phyloP scores from a whole-genome alignment of 2,329 filamentous ascomycete genomes.

The Aspergillus viridinutans region DNA sequence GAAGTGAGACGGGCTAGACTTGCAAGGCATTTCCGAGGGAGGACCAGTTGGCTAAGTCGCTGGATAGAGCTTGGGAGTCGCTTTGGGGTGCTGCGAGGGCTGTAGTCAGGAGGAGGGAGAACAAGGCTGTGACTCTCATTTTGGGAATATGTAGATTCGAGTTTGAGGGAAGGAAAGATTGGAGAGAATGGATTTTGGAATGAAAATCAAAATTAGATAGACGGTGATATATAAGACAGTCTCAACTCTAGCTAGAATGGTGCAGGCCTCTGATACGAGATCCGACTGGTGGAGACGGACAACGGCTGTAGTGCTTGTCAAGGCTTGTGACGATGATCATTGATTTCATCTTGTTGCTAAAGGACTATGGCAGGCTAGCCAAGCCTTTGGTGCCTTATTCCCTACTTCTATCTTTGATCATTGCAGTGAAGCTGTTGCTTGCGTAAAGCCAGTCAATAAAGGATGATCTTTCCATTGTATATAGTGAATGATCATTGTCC shows the following conservation, averaged over 20 bases:
- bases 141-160: neutral
- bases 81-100: constrained; percentile 11
- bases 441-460: too few relatives aligned
- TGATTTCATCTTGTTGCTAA: neutral
- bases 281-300: neutral
- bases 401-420: too few relatives aligned
- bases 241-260: neutral
- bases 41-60: constrained; percentile 13
- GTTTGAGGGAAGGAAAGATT: neutral
- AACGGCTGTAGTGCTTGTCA: neutral
- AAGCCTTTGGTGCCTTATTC: neutral
- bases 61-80: constrained; percentile 7
- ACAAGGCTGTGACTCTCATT: constrained; percentile 14
- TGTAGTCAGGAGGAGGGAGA: constrained; percentile 15
- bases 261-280: neutral
- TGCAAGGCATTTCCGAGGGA: constrained; percentile 20
- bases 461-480: too few relatives aligned
- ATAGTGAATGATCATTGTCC: too few relatives aligned
- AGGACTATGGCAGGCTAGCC: neutral
- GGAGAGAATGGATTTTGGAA: neutral
- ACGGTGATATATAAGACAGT: neutral
- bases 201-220: neutral
- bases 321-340: neutral
- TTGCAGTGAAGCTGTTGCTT: too few relatives aligned
- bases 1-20: neutral